Evolutionary conservation across 2,329 filamentous ascomycete species (phyloP).

Genomic region (Aspergillus fructus): DNA sequence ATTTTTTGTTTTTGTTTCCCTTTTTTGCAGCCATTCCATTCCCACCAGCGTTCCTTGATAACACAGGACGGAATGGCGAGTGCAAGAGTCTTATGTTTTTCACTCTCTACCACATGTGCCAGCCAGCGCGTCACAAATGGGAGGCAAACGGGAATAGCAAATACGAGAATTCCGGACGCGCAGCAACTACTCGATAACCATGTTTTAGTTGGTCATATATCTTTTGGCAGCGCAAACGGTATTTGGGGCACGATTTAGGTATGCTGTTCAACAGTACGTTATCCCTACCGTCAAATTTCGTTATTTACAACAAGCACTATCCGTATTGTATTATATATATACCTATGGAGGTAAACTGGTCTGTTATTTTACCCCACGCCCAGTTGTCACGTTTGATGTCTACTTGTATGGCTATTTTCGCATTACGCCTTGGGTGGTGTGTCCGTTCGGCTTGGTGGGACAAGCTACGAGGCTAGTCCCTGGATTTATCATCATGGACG

Average conservation of each 20-base stretch:
- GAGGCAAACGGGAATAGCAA: conserved; percentile 1
- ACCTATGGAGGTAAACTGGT: neutral
- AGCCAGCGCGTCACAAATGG: neutral
- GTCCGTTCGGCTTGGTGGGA: neutral
- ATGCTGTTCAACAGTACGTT: neutral
- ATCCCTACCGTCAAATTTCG: neutral
- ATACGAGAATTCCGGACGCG: conserved; percentile 12
- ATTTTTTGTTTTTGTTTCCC: conserved; percentile 11
- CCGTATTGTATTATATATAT: conserved; percentile 3
- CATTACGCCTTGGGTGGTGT: neutral
- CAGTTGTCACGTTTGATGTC: neutral
- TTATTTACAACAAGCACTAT: neutral
- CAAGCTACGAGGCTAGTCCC: neutral
- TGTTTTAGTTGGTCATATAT: conserved; percentile 21
- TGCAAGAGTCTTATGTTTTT: neutral
- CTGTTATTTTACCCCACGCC: neutral
- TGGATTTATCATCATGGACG: neutral
- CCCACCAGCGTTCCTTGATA: neutral
- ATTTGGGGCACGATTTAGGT: neutral
- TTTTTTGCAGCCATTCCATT: conserved; percentile 2
- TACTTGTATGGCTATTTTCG: neutral
- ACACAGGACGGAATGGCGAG: neutral
- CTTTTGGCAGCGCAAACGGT: neutral
- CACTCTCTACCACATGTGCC: neutral
- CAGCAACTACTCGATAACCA: conserved; percentile 32